phyloP scores from a whole-genome alignment of 176 grass and related monocot genomes.

The Aegilops longissima region DNA sequence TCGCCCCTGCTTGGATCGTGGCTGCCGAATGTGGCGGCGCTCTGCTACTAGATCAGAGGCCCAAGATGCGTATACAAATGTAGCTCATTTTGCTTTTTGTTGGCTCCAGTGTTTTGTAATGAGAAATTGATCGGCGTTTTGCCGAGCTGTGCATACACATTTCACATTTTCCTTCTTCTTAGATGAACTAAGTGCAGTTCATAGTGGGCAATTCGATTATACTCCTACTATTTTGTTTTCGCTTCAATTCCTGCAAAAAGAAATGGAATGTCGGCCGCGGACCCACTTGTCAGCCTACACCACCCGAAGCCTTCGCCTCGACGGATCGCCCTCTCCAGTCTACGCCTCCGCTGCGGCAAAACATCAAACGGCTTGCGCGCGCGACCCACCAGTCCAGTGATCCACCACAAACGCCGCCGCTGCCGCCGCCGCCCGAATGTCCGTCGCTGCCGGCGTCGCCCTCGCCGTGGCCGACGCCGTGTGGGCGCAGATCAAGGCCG shows the following conservation, averaged over 20 bases:
- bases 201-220: not conserved
- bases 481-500: slow-evolving; percentile 74
- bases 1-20: not conserved
- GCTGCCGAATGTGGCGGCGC: not conserved
- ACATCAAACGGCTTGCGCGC: slow-evolving; percentile 48
- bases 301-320: not conserved
- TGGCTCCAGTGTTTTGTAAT: slow-evolving; percentile 22
- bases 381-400: not conserved
- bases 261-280: not conserved
- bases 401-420: not conserved
- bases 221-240: not conserved
- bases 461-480: slow-evolving; percentile 53
- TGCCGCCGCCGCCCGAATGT: not conserved
- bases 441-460: slow-evolving; percentile 24
- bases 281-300: slow-evolving; percentile 3
- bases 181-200: not conserved
- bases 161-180: not conserved
- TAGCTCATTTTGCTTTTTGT: slow-evolving; percentile 37
- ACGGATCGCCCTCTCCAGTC: not conserved
- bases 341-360: not conserved
- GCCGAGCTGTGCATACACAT: not conserved
- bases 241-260: not conserved
- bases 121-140: slow-evolving; percentile 17
- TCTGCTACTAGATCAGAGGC: not conserved
- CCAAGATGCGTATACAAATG: slow-evolving; percentile 26